phyloP scores from a whole-genome alignment of 2,329 filamentous ascomycete species.

The Pezicula carpinea region DNA sequence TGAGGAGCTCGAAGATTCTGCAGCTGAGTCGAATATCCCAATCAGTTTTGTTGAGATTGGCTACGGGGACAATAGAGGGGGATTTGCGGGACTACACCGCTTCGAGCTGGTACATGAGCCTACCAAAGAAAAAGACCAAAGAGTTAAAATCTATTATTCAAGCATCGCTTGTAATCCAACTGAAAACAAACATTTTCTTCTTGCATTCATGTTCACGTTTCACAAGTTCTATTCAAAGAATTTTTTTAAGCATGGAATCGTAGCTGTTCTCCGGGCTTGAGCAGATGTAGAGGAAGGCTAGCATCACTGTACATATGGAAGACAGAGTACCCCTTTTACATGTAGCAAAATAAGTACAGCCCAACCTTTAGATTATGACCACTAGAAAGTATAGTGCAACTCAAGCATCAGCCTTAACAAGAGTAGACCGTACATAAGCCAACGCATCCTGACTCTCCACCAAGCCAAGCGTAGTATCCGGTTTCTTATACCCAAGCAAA shows the following conservation, averaged over 20 bases:
- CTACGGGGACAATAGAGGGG: slow-evolving; percentile 11
- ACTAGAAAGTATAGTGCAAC: neutral
- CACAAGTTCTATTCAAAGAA: slow-evolving; percentile 9
- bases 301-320: no score
- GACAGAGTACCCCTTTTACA: no score
- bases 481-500: slow-evolving; percentile 31
- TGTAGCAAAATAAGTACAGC: no score
- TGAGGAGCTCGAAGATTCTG: neutral
- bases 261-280: slow-evolving; percentile 4
- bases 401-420: neutral
- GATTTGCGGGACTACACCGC: slow-evolving; percentile 15
- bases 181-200: slow-evolving; percentile 1
- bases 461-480: slow-evolving; percentile 26
- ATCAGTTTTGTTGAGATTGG: slow-evolving; percentile 13
- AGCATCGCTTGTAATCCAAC: slow-evolving; percentile 9
- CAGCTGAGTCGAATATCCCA: neutral
- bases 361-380: no score
- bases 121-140: neutral
- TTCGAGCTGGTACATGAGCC: slow-evolving; percentile 6
- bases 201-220: neutral
- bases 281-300: no score
- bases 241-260: slow-evolving; percentile 10
- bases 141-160: slow-evolving; percentile 5
- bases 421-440: neutral
- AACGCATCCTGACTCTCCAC: slow-evolving; percentile 21